Base-by-base conservation (phyloP, 306 rosid genomes). In the Sicyos edulis region DNA sequence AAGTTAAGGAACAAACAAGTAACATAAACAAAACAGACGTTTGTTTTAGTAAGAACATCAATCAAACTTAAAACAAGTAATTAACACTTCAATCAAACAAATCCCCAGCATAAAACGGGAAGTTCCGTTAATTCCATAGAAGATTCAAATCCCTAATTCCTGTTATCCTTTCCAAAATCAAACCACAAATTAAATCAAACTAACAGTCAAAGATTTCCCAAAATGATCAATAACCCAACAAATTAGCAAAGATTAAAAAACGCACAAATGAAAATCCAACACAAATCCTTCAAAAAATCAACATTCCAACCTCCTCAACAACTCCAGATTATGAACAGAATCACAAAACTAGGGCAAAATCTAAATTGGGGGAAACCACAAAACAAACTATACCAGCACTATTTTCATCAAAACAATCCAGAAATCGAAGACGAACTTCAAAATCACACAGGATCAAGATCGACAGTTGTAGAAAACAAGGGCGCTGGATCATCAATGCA, bases 401-500 rank as follows among this genome's bases (percentile, higher is more conserved):
- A 49, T 24, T 22, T 49, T 52, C 73, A 70, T 70, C 74, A 34
- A 9, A 70, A 70, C 17, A 54, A 11, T 70, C 22, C 54, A 17
- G 2, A 20, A 45, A 45, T 44, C 53, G 4, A 4, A 56, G 47
- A 72, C 24, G 75, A 21, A 17, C 66, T 50, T 29, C 69, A 14
- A 55, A 57, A 45, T n/a, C 57, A 21, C 40, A 57, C 20, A 2
- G 62, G 62, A 72, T 72, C 8, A 54, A 26, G 44, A 20, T 45
- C 72, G 17, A 8, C 15, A 69, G 60, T 11, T 32, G 10, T 10
- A 6, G 0, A 12, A 40, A 44, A 40, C 54, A 20, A 0, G 19
- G 16, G 56, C 10, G 66, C 40, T 11, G 53, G 24, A 73, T 57
- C 76, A 44, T 34, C 68, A 73, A 73, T 73, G 66, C 59, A 17